A percentile compares a stretch with the other conserved stretches of the same genome.
Conservation (phyloP, 2,329 filamentous ascomycete species). For the Pseudonectria buxi region DNA sequence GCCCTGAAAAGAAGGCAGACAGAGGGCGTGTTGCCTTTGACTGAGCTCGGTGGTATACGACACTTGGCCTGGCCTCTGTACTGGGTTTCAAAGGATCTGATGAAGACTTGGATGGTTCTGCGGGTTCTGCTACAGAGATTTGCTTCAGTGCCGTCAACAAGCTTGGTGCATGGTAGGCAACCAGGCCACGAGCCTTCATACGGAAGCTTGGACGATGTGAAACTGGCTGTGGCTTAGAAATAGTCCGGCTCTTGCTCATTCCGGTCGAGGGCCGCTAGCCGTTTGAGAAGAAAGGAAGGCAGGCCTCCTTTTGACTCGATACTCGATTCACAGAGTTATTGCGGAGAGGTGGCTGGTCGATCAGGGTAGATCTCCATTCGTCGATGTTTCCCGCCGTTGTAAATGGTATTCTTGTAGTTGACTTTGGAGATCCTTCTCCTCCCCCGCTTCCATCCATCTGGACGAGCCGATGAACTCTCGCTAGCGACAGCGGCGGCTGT, state of each 20-base stretch:
- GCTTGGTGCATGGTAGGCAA: too few species aligned
- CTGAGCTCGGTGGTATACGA: neutral
- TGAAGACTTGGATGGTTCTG: too few species aligned
- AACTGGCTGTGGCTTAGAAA: conserved; percentile 14
- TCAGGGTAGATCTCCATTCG: conserved; percentile 28
- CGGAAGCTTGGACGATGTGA: conserved; percentile 4
- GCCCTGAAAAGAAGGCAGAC: neutral
- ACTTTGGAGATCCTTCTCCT: conserved; percentile 15
- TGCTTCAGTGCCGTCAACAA: neutral
- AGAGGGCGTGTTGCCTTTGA: neutral
- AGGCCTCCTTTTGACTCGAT: conserved; percentile 10
- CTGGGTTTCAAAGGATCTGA: neutral
- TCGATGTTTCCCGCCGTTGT: conserved; percentile 22
- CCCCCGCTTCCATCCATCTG: conserved; percentile 26
- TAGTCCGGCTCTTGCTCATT: conserved; percentile 4
- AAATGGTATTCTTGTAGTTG: conserved; percentile 27
- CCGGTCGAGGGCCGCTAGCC: conserved; percentile 15
- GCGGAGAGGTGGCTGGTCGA: conserved; percentile 22
- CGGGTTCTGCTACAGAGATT: neutral
- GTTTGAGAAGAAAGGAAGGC: conserved; percentile 24
- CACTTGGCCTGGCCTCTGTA: neutral
- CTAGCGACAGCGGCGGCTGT: conserved; percentile 1
- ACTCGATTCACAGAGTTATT: conserved; percentile 12
- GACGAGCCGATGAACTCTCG: conserved; percentile 6
- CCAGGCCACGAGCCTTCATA: too few species aligned